Percentiles rank a stretch among this genome's conserved stretches.
Evolutionary conservation across 768 basidiomycete genomes (phyloP).

Genomic region (Rubroboletus pulcherrimus): DNA sequence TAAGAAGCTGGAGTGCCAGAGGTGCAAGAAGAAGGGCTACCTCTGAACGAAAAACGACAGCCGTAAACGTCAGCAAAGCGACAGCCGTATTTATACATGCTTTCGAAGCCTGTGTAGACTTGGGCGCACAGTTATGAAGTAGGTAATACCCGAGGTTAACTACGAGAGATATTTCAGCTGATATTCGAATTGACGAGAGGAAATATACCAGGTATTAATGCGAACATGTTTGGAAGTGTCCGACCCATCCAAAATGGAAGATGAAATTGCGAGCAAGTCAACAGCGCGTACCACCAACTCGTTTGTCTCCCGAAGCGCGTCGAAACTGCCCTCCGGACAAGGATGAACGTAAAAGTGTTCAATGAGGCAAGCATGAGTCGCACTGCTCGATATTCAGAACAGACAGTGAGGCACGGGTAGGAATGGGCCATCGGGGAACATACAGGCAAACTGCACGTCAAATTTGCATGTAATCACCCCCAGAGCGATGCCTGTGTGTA

Average conservation of each 20-base stretch:
- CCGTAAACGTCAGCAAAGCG: constrained; percentile 58
- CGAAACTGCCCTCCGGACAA: constrained; percentile 59
- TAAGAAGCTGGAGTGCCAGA: constrained; percentile 52
- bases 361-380: constrained; percentile 66
- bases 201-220: constrained; percentile 68
- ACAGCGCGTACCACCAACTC: constrained; percentile 55
- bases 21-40: constrained; percentile 63
- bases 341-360: constrained; percentile 59
- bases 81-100: constrained; percentile 42
- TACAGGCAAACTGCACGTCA: constrained; percentile 69
- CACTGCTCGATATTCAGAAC: constrained; percentile 40
- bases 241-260: constrained; percentile 90
- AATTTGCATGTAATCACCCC: constrained; percentile 53
- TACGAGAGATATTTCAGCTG: background rate
- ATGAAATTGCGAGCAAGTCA: constrained; percentile 88
- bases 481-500: constrained; percentile 38
- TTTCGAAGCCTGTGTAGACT: constrained; percentile 36
- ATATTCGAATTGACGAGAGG: background rate
- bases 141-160: constrained; percentile 60
- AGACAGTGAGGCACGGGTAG: background rate
- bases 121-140: constrained; percentile 37
- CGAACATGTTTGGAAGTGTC: constrained; percentile 94
- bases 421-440: constrained; percentile 20
- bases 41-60: constrained; percentile 79
- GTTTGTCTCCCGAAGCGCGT: constrained; percentile 60